Evolutionary conservation across 2,329 filamentous ascomycete species (phyloP), one percentile per base, ranked within the genome.

Genomic region (Pestalotiopsis sp.): DNA sequence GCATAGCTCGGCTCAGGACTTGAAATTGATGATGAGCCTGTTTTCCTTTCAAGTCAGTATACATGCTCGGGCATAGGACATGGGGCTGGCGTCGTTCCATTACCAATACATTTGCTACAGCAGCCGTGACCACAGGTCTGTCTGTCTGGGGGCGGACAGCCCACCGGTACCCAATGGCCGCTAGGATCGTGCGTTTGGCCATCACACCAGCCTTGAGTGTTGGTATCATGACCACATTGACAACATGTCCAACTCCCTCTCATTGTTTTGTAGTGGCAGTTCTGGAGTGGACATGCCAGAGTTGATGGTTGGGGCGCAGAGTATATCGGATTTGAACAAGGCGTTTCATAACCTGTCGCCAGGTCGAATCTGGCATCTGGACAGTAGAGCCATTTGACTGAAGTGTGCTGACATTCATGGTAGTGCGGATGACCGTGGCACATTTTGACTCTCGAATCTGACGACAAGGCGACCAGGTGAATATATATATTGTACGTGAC

Each of bases 201-300:
- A 11, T 79, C 81, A 74, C 87, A 89, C 86, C 86, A 88, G 6
- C 86, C 87, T 69, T 81, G 79, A 1, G 76, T 81, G 73, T 89
- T 88, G 20, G 85, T 84, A 0, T 84, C 85, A 52, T 84, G 80
- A 2, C 82, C 78, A 72, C 87, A 89, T 41, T 80, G 73, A 75
- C 87, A 89, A 71, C 87, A 89, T n/a, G 79, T 82, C 87, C 87
- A 88, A 38, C 76, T 81, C 20, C 85, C 82, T 52, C 81, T 84
- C 45, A 86, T 81, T 62, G 81, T 79, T 67, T 82, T 82, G 76
- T 84, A 88, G 71, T 83, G 80, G 74, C 87, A 89, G 73, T 85
- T 83, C 69, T 82, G 79, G 23, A 88, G 76, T 13, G 85, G 84
- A 65, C 87, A 88, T 55, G 80, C 79, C 2, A 78, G 71, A 49